Evolutionary conservation across 768 basidiomycete species (phyloP).

Genomic region (Cystofilobasidium capitatum): DNA sequence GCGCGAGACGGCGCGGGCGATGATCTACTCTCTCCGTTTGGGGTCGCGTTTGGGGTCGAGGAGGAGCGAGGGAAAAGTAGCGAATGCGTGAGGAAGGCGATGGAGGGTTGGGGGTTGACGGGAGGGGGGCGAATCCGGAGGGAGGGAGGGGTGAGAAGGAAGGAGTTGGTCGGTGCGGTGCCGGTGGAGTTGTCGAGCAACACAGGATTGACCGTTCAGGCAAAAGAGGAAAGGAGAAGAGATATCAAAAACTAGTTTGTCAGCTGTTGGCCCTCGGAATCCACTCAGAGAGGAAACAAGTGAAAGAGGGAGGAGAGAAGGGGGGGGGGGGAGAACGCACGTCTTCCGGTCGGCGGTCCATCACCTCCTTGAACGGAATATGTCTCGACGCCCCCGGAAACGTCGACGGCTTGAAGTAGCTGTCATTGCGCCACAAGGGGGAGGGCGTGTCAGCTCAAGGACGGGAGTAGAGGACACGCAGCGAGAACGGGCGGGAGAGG

Average conservation of each 20-base stretch:
- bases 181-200: no score
- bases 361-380: constrained; percentile 73
- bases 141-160: background rate
- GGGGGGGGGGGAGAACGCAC: constrained; percentile 44
- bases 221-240: background rate
- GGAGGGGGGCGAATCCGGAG: background rate
- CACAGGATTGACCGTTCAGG: no score
- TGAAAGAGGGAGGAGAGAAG: background rate
- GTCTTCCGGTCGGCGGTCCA: constrained; percentile 77
- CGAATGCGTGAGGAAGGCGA: background rate
- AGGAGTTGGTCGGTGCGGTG: background rate
- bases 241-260: no score
- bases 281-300: background rate
- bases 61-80: background rate
- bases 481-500: background rate
- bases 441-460: no score
- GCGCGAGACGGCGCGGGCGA: constrained; percentile 87
- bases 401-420: constrained; percentile 79
- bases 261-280: no score
- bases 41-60: background rate
- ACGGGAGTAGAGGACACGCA: background rate
- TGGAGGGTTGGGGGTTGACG: background rate
- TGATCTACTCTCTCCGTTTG: no score
- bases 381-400: constrained; percentile 90
- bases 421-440: background rate